Evolutionary conservation across 2,329 filamentous ascomycete genomes (phyloP), one percentile per base, ranked within the genome.

Genomic region (Fusarium chuoi): DNA sequence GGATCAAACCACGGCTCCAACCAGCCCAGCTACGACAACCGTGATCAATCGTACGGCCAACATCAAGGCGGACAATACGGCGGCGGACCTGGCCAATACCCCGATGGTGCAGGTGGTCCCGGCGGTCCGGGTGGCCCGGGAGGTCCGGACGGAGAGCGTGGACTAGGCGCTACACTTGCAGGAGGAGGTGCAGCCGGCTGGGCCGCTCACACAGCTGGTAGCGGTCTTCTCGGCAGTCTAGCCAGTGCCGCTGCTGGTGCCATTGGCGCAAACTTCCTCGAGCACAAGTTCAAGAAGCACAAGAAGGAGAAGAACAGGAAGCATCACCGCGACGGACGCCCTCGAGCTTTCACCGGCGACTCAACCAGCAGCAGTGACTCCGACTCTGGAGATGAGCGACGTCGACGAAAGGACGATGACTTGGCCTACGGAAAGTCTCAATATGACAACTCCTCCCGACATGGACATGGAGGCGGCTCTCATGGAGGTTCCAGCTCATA

Each of bases 161-260:
- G 87, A n/a, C 80, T 89, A 6, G 87, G 87, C 8, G 85, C 87
- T 7, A 84, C 86, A 13, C 73, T 89, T 22, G 67, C 86, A 5
- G 87, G 87, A 39, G 84, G 85, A 20, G 85, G 83, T 46, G 86
- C 83, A 4, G 87, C 86, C 28, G 87, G 85, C 12, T 88, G 84
- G 73, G 80, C 86, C 0, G 86, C 85, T 1, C 85, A 89, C 78
- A 84, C 87, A 68, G 80, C 86, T 26, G 87, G 87, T 14, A 86
- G 86, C 46, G 86, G 87, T 24, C 70, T 84, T 35, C 73, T 88
- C 39, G 86, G 85, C 36, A 87, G 86, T 5, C 75, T 88, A 7
- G 86, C 83, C 5, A 85, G 85, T 20, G 82, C 85, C 3, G 81
- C 87, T 7, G 84, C 83, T 17, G 87, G 87, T 42, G 87, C 87